These are phyloP conservation scores for Fusarium temperatum DNA, from an alignment of 2,329 filamentous ascomycete genomes.

Conservation along the genomic window DNA sequence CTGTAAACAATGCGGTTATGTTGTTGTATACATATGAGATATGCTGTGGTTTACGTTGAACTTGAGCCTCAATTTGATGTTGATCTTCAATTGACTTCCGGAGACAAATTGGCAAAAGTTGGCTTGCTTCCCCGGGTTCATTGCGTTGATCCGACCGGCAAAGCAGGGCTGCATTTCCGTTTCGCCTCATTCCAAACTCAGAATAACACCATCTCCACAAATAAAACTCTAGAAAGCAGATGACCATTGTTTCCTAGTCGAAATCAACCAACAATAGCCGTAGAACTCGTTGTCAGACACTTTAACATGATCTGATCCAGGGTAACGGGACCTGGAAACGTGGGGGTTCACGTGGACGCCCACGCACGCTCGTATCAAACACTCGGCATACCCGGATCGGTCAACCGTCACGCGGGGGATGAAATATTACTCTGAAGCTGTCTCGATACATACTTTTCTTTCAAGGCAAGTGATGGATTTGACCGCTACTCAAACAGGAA, in stretches of 20 bases:
- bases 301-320: conserved; percentile 18
- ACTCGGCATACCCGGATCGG: conserved; percentile 10
- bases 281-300: not conserved
- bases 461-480: not conserved
- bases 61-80: no score
- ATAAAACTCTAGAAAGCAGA: not conserved
- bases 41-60: no score
- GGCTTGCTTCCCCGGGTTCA: accelerated
- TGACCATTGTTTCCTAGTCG: not conserved
- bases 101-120: no score
- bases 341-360: conserved; percentile 20
- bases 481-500: not conserved
- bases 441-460: not conserved
- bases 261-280: not conserved
- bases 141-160: accelerated
- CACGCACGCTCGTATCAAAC: not conserved
- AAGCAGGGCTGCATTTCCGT: not conserved
- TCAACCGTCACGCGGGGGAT: not conserved
- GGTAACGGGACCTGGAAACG: not conserved
- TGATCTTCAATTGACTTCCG: no score
- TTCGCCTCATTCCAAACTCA: not conserved
- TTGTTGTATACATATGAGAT: no score
- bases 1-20: no score
- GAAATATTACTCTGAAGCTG: not conserved
- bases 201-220: not conserved